Conservation (phyloP, 2,329 filamentous ascomycete species). For the Aureobasidium sp. region DNA sequence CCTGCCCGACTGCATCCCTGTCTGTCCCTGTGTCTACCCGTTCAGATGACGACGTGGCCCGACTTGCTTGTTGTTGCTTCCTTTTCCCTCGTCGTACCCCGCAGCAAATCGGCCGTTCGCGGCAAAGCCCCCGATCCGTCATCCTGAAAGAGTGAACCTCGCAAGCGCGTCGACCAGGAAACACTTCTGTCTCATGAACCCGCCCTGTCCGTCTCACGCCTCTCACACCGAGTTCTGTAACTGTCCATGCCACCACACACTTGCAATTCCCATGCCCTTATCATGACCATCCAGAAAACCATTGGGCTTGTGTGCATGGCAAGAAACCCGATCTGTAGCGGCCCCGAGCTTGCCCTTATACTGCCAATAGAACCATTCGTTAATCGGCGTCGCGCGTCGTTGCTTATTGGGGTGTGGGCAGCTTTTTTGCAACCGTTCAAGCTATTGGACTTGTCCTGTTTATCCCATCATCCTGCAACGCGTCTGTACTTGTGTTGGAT, state of each 20-base stretch:
- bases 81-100: neutral
- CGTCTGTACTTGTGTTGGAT: neutral
- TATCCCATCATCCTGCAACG: neutral
- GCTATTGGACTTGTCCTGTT: neutral
- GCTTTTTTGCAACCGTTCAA: neutral
- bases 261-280: neutral
- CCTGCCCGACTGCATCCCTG: neutral
- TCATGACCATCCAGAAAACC: neutral
- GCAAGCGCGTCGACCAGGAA: conserved; percentile 10
- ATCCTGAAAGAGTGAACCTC: neutral
- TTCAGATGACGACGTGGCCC: conserved; percentile 1
- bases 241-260: neutral
- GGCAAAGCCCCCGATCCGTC: conserved; percentile 7
- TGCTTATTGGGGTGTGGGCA: neutral
- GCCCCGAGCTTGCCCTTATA: neutral
- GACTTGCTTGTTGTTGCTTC: neutral
- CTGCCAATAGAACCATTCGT: conserved; percentile 7
- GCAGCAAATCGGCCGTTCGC: conserved; percentile 6
- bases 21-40: neutral
- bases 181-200: neutral
- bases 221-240: neutral
- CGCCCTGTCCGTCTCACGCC: conserved; percentile 6
- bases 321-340: too few relatives aligned
- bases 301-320: neutral
- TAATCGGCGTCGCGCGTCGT: neutral